phyloP scores from a whole-genome alignment of 805 yeast species.

The Saturnispora halmiae region DNA sequence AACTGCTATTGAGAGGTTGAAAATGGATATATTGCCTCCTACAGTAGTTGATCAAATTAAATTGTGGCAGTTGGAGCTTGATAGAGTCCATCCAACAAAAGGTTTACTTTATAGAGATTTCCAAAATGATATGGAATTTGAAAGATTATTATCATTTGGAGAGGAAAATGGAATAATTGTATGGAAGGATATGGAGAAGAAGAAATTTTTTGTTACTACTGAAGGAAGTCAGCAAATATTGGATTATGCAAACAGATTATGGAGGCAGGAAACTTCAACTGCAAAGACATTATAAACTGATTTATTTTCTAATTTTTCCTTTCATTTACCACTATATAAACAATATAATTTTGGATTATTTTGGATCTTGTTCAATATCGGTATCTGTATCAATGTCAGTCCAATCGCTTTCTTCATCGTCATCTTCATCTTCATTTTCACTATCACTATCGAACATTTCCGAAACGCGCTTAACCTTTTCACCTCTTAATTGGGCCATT shows the following conservation, averaged over 20 bases:
- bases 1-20: conserved; percentile 36
- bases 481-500: conserved; percentile 60
- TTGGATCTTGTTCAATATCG: conserved; percentile 41
- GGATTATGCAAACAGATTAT: conserved; percentile 74
- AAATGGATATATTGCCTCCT: conserved; percentile 70
- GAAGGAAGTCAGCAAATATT: conserved; percentile 86
- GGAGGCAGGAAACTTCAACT: conserved; percentile 10
- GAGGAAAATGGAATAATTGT: conserved; percentile 82
- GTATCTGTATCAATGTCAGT: conserved; percentile 58
- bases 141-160: conserved; percentile 64
- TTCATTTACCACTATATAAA: too few relatives aligned
- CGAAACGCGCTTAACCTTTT: conserved; percentile 37
- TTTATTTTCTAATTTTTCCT: too few relatives aligned
- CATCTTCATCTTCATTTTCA: conserved; percentile 15
- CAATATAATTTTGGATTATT: too few relatives aligned
- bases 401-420: conserved; percentile 24
- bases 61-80: conserved; percentile 93
- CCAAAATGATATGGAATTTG: conserved; percentile 66
- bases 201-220: conserved; percentile 74
- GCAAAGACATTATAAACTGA: not conserved
- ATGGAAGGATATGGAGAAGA: conserved; percentile 71
- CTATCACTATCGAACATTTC: conserved; percentile 27
- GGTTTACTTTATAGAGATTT: conserved; percentile 89
- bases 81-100: conserved; percentile 76
- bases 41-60: conserved; percentile 95